These are phyloP conservation scores for Penicillium subrubescens DNA, from an alignment of 495 filamentous ascomycete genomes.

Conservation along the genomic window DNA sequence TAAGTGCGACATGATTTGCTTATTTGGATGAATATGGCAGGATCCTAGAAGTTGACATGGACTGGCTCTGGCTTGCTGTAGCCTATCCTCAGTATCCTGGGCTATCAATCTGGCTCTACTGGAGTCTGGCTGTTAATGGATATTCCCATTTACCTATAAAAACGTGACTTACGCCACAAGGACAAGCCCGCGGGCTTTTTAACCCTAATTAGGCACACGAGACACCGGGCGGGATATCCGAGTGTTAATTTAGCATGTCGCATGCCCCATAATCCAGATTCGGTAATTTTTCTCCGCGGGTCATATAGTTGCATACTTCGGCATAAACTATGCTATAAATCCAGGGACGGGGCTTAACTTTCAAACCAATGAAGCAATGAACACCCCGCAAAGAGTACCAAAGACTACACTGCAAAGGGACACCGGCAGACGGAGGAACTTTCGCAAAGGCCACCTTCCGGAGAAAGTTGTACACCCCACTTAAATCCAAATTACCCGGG, in stretches of 20 bases:
- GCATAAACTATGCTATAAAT: not conserved
- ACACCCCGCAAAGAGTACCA: not conserved
- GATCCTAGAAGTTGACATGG: not conserved
- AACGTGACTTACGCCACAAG: not conserved
- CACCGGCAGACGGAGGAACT: constrained; percentile 17
- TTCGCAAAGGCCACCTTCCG: not conserved
- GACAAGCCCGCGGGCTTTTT: not conserved
- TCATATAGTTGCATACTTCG: not conserved
- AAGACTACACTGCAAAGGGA: constrained; percentile 20
- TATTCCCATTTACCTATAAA: not conserved
- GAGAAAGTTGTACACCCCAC: constrained; percentile 10
- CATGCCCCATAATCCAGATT: too few relatives aligned
- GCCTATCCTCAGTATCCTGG: not conserved
- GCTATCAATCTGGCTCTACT: not conserved
- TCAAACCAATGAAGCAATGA: too few relatives aligned
- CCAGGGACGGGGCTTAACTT: not conserved
- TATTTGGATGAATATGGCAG: not conserved
- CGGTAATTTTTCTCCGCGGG: too few relatives aligned
- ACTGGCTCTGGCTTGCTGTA: not conserved
- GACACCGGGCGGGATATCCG: not conserved
- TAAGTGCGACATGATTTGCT: not conserved
- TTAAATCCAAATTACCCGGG: constrained; percentile 20
- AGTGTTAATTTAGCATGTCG: not conserved
- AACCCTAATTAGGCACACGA: not conserved
- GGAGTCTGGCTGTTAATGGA: too few relatives aligned